A percentile compares a stretch with the other conserved stretches of the same genome.
phyloP scores from a whole-genome alignment of 495 filamentous ascomycete genomes.

The Aeminium ludgeri region DNA sequence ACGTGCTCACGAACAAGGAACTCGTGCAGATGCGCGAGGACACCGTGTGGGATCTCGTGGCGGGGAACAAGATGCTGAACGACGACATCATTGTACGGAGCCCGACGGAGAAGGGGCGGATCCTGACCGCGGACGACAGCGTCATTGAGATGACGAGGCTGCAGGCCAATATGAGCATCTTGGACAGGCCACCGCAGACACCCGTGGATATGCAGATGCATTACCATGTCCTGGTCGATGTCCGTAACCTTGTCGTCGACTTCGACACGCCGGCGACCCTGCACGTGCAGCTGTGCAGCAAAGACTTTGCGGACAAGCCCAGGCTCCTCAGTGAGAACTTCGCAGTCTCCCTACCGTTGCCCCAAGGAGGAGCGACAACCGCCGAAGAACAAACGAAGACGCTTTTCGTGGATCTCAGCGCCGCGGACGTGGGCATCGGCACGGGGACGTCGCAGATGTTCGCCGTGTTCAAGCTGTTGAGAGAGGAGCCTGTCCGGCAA shows the following conservation, averaged over 20 bases:
- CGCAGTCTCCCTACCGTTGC: slow-evolving; percentile 41
- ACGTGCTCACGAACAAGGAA: slow-evolving; percentile 76
- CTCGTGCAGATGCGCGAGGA: slow-evolving; percentile 57
- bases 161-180: slow-evolving; percentile 88
- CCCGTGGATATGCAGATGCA: slow-evolving; percentile 52
- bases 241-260: slow-evolving; percentile 61
- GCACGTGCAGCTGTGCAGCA: slow-evolving; percentile 61
- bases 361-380: slow-evolving; percentile 27
- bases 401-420: slow-evolving; percentile 68
- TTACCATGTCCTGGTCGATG: slow-evolving; percentile 72
- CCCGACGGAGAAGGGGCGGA: slow-evolving; percentile 60
- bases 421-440: slow-evolving; percentile 68
- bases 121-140: slow-evolving; percentile 83
- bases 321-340: slow-evolving; percentile 68
- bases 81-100: slow-evolving; percentile 89
- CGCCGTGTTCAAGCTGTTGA: slow-evolving; percentile 66
- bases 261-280: slow-evolving; percentile 56
- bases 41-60: slow-evolving; percentile 88
- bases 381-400: slow-evolving; percentile 53
- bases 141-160: slow-evolving; percentile 78
- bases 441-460: slow-evolving; percentile 50
- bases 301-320: slow-evolving; percentile 40
- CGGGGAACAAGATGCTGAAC: slow-evolving; percentile 79
- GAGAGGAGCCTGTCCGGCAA: slow-evolving; percentile 30
- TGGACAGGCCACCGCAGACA: slow-evolving; percentile 56